Conservation (phyloP, 2,329 filamentous ascomycete genomes). For the Microsporum ferrugineum region DNA sequence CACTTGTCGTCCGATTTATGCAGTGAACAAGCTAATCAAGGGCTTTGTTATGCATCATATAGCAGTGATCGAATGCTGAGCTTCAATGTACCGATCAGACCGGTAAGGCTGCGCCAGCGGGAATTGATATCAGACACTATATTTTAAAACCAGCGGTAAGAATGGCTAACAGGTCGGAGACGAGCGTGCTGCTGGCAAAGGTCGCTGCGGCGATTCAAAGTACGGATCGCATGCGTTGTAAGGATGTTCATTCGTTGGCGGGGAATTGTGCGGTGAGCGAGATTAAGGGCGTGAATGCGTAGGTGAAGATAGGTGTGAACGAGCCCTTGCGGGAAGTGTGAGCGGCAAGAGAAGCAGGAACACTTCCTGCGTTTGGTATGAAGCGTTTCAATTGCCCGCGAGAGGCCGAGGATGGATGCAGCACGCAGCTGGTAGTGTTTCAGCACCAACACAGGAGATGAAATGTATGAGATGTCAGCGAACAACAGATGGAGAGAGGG, state of each 20-base stretch:
- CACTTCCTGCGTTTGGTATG: not conserved
- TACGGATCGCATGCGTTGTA: not conserved
- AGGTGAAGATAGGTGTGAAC: not conserved
- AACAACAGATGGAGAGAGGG: not conserved
- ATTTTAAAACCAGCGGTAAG: not conserved
- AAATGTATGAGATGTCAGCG: not conserved
- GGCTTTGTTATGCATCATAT: not conserved
- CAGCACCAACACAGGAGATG: not conserved
- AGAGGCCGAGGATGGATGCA: not conserved
- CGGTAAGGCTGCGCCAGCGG: not conserved
- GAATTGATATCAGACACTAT: not conserved
- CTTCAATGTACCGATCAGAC: not conserved
- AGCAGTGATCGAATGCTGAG: not conserved
- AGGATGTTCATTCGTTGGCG: not conserved
- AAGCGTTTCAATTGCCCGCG: constrained; percentile 1
- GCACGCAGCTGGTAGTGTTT: not conserved
- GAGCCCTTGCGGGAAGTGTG: not conserved
- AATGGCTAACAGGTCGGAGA: not conserved
- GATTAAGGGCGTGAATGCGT: not conserved
- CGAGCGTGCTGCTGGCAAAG: not conserved
- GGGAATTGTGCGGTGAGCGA: not conserved
- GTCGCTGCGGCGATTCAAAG: not conserved
- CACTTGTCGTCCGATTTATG: not conserved
- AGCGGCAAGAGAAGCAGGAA: not conserved
- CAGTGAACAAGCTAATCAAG: not conserved